Percentiles rank a stretch among this genome's conserved stretches.
Evolutionary conservation across 306 rosid genomes (phyloP).

Genomic region (Rosa persica): DNA sequence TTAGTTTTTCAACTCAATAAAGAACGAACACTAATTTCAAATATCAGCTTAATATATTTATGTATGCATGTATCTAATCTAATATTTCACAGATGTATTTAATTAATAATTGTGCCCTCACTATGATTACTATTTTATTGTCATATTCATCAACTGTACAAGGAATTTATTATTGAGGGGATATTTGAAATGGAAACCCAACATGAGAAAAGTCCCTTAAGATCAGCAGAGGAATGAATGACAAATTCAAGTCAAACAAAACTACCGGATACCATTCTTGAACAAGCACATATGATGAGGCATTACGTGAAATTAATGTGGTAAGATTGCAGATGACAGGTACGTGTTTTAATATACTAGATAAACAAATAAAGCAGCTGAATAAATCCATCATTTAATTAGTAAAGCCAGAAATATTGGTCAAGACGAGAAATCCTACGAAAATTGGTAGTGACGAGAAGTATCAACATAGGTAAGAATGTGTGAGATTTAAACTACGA

Average conservation of each 20-base stretch:
- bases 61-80: neutral
- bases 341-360: neutral
- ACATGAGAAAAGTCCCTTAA: neutral
- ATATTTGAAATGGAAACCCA: neutral
- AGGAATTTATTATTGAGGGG: neutral
- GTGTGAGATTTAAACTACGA: constrained; percentile 9
- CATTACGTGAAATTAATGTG: neutral
- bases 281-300: constrained; percentile 3
- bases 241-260: neutral
- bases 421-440: neutral
- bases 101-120: neutral
- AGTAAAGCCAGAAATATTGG: neutral
- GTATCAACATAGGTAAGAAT: constrained; percentile 20
- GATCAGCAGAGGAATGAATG: neutral
- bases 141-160: neutral
- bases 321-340: neutral
- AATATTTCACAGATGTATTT: neutral
- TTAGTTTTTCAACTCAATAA: neutral
- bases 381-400: neutral
- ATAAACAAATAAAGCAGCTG: neutral
- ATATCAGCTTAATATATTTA: no score
- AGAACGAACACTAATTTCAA: neutral
- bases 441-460: neutral
- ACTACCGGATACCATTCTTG: neutral
- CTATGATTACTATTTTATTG: neutral